Conservation (phyloP, 2,329 filamentous ascomycete species). For the Paradendryphiella salina region DNA sequence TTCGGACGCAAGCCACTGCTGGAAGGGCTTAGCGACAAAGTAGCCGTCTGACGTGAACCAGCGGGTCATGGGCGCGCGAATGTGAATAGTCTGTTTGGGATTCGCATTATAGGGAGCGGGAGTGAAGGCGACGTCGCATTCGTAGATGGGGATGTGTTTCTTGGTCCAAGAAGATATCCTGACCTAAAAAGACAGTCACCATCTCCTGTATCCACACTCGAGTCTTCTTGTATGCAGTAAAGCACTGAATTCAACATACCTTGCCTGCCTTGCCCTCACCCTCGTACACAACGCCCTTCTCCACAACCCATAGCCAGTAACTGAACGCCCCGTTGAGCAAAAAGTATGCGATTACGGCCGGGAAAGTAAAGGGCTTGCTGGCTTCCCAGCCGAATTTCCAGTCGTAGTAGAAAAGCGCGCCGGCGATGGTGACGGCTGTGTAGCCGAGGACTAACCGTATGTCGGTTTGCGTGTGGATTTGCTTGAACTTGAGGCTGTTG, state of each 20-base stretch:
- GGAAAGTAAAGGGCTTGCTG: constrained; percentile 79
- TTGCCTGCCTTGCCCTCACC: constrained; percentile 70
- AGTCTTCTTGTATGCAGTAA: not conserved
- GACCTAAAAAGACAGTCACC: constrained; percentile 57
- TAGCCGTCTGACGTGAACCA: constrained; percentile 76
- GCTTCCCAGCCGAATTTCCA: constrained; percentile 86
- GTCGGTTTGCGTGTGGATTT: constrained; percentile 79
- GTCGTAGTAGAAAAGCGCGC: constrained; percentile 85
- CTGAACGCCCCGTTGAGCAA: constrained; percentile 76
- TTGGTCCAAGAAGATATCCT: constrained; percentile 71
- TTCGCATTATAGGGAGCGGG: constrained; percentile 39
- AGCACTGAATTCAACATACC: constrained; percentile 47
- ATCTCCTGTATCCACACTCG: not conserved
- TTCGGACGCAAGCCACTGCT: constrained; percentile 72
- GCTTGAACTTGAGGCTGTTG: constrained; percentile 80
- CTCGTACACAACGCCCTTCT: constrained; percentile 80
- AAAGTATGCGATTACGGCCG: constrained; percentile 78
- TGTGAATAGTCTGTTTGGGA: constrained; percentile 52
- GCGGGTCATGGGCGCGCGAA: constrained; percentile 67
- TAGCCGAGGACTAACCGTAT: constrained; percentile 84
- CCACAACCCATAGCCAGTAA: constrained; percentile 81
- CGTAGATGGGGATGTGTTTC: constrained; percentile 82
- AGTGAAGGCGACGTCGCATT: constrained; percentile 66
- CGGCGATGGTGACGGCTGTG: constrained; percentile 76
- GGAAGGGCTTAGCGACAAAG: constrained; percentile 76